These are phyloP conservation scores for Citrus maxima DNA, from an alignment of 345 rosid species.

Conservation along the genomic window DNA sequence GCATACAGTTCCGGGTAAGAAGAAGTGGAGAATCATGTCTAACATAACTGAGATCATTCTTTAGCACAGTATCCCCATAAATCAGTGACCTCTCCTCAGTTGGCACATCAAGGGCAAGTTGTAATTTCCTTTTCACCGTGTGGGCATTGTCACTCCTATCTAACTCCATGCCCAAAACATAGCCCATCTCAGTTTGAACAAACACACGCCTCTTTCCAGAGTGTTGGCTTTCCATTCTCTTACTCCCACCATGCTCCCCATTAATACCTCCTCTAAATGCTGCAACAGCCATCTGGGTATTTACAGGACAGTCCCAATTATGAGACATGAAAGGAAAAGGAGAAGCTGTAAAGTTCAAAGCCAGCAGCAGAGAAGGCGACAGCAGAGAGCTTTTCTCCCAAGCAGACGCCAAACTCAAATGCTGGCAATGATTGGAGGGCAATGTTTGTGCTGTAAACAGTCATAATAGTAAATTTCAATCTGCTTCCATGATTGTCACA, in stretches of 20 bases:
- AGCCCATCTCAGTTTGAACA: conserved; percentile 67
- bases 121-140: conserved; percentile 58
- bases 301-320: conserved; percentile 42
- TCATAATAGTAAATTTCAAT: conserved; percentile 18
- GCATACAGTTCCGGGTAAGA: conserved; percentile 48
- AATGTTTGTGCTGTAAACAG: conserved; percentile 5
- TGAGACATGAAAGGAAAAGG: conserved; percentile 35
- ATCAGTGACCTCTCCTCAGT: conserved; percentile 55
- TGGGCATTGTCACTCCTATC: conserved; percentile 58
- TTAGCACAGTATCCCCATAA: conserved; percentile 54
- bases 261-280: conserved; percentile 41
- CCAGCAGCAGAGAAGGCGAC: conserved; percentile 6
- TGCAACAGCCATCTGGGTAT: conserved; percentile 55
- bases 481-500: conserved; percentile 1
- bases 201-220: conserved; percentile 57
- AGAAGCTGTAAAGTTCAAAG: background rate
- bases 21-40: conserved; percentile 63
- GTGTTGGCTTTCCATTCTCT: conserved; percentile 42
- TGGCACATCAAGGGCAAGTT: conserved; percentile 49
- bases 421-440: conserved; percentile 8
- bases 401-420: conserved; percentile 29
- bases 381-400: conserved; percentile 32
- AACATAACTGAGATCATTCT: conserved; percentile 53
- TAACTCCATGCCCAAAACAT: conserved; percentile 60
- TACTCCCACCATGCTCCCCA: conserved; percentile 38